These are phyloP conservation scores for Calonectria hongkongensis DNA, from an alignment of 2,329 filamentous ascomycete genomes.

Conservation along the genomic window DNA sequence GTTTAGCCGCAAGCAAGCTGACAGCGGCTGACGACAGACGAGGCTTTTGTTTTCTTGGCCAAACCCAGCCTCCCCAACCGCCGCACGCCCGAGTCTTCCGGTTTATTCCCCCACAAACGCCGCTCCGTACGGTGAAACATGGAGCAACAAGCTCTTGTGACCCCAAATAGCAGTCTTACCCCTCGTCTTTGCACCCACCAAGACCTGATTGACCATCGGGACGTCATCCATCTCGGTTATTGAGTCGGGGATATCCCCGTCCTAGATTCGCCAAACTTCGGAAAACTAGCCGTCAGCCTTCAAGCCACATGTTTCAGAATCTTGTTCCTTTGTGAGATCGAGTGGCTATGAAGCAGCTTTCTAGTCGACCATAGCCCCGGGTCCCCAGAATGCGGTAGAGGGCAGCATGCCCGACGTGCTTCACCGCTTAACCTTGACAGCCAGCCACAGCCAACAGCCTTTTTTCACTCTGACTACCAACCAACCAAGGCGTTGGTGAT, in stretches of 20 bases:
- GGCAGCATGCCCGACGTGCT: slow-evolving; percentile 41
- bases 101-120: slow-evolving; percentile 40
- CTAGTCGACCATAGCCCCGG: slow-evolving; percentile 41
- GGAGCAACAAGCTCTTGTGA: slow-evolving; percentile 41
- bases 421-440: slow-evolving; percentile 46
- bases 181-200: slow-evolving; percentile 17
- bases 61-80: slow-evolving; percentile 28
- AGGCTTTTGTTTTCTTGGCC: slow-evolving; percentile 39
- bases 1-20: slow-evolving; percentile 34
- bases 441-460: slow-evolving; percentile 27
- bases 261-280: slow-evolving; percentile 37
- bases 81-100: slow-evolving; percentile 41
- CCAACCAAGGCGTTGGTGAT: slow-evolving; percentile 28
- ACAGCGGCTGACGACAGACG: slow-evolving; percentile 37
- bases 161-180: slow-evolving; percentile 40
- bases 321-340: slow-evolving; percentile 39
- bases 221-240: slow-evolving; percentile 45
- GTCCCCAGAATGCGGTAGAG: slow-evolving; percentile 45
- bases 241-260: slow-evolving; percentile 43
- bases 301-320: slow-evolving; percentile 56
- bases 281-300: slow-evolving; percentile 44
- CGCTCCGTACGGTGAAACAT: slow-evolving; percentile 41
- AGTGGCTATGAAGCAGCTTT: slow-evolving; percentile 47
- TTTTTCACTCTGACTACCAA: slow-evolving; percentile 19
- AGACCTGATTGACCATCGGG: slow-evolving; percentile 38